Percentiles rank a stretch among this genome's conserved stretches.
These are phyloP conservation scores for Ottelia alismoides DNA, from an alignment of 106 monocot species.

Conservation along the genomic window DNA sequence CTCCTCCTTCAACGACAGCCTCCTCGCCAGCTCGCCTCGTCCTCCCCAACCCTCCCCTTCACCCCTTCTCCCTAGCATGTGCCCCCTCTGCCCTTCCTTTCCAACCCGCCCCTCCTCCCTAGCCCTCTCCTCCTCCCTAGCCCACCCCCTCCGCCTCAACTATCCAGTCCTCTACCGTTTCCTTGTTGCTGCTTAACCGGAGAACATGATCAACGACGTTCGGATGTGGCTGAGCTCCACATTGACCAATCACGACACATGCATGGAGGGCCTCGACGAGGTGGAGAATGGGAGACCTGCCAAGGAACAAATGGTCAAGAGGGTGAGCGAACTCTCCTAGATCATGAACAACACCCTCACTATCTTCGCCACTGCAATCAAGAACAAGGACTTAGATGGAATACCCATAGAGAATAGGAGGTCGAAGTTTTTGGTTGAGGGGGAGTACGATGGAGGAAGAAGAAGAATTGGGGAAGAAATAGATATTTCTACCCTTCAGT, in stretches of 20 bases:
- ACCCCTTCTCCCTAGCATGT: too few species aligned
- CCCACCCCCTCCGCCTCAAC: too few species aligned
- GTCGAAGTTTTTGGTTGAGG: conserved; percentile 7
- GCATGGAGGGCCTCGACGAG: conserved; percentile 49
- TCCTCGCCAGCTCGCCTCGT: too few species aligned
- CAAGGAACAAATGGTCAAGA: conserved; percentile 36
- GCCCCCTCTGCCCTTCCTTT: too few species aligned
- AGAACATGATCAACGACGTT: conserved; percentile 46
- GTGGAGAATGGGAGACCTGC: conserved; percentile 22
- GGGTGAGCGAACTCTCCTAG: conserved; percentile 44
- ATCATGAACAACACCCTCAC: conserved; percentile 71
- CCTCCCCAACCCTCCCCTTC: too few species aligned
- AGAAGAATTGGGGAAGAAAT: too few species aligned
- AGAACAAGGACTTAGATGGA: conserved; percentile 50
- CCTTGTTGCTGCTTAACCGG: conserved; percentile 4
- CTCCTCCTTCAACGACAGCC: too few species aligned
- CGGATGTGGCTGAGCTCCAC: conserved; percentile 85
- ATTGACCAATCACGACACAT: conserved; percentile 96
- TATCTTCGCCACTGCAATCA: conserved; percentile 43
- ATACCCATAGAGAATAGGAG: conserved; percentile 51
- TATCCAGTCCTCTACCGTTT: conserved; percentile 54
- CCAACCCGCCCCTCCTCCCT: too few species aligned
- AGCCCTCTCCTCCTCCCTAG: too few species aligned
- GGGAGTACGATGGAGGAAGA: too few species aligned
- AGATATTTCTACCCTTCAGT: too few species aligned